Evolutionary conservation across 108 stramenopile genomes (phyloP).

Genomic region (Cyclotella atomus): DNA sequence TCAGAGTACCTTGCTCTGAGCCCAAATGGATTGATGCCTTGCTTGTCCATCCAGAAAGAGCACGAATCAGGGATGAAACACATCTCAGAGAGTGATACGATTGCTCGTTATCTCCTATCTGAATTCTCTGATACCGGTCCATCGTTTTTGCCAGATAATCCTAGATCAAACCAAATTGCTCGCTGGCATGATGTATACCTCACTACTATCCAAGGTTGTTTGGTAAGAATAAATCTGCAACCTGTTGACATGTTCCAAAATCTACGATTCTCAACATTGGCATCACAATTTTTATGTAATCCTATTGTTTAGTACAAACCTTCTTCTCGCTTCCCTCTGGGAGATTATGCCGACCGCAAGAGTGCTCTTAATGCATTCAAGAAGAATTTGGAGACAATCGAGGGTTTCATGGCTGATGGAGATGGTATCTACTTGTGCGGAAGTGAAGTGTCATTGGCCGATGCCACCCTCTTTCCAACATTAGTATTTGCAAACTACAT

Average conservation of each 20-base stretch:
- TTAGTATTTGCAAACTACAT: constrained; percentile 85
- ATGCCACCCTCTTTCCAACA: constrained; percentile 92
- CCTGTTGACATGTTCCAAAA: not conserved
- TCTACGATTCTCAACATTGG: not conserved
- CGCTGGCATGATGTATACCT: constrained; percentile 95
- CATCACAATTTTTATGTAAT: not conserved
- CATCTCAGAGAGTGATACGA: constrained; percentile 86
- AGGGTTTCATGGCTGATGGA: constrained; percentile 55
- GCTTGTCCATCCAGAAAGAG: constrained; percentile 44
- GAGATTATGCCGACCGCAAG: constrained; percentile 75
- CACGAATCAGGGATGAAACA: constrained; percentile 18
- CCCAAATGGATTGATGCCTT: constrained; percentile 94
- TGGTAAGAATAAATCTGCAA: constrained; percentile 23
- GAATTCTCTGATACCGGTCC: constrained; percentile 70
- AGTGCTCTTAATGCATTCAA: constrained; percentile 79
- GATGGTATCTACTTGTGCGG: constrained; percentile 84
- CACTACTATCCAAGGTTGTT: constrained; percentile 87
- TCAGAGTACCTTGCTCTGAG: constrained; percentile 77
- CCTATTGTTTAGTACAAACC: constrained; percentile 67
- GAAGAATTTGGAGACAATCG: constrained; percentile 77
- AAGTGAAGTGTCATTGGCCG: constrained; percentile 88
- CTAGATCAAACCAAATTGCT: constrained; percentile 81
- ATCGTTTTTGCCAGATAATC: constrained; percentile 84
- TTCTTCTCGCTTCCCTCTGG: constrained; percentile 74
- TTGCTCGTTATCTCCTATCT: constrained; percentile 81